These are phyloP conservation scores for Canavalia gladiata DNA, from an alignment of 306 rosid species.

Conservation along the genomic window DNA sequence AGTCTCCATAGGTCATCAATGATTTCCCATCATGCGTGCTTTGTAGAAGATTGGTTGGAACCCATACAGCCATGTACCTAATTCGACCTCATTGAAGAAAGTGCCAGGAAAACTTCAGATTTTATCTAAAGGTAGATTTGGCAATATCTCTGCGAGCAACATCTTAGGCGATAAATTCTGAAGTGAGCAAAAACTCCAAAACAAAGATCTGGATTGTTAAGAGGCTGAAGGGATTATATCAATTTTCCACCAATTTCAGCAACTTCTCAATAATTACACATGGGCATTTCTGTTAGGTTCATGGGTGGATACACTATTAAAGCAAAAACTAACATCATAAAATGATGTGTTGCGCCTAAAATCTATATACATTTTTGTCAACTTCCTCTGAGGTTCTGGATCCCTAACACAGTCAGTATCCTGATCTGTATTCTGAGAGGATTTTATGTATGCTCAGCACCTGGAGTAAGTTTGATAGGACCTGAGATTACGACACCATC, in stretches of 20 bases:
- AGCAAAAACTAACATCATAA: conserved; percentile 23
- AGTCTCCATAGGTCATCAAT: too few species aligned
- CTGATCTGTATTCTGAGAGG: conserved; percentile 61
- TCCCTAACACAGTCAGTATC: conserved; percentile 57
- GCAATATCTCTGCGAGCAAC: not conserved
- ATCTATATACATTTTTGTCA: conserved; percentile 63
- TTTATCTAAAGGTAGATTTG: not conserved
- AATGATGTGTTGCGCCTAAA: conserved; percentile 57
- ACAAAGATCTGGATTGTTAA: not conserved
- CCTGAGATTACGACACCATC: conserved; percentile 59
- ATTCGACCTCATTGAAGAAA: too few species aligned
- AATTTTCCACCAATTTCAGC: conserved; percentile 45
- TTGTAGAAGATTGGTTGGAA: too few species aligned
- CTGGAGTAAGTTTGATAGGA: conserved; percentile 67
- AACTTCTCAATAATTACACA: conserved; percentile 41
- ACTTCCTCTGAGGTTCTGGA: conserved; percentile 61
- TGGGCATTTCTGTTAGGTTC: conserved; percentile 40
- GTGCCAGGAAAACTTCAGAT: not conserved
- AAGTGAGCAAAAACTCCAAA: conserved; percentile 22
- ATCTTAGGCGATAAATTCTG: conserved; percentile 38
- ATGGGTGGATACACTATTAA: conserved; percentile 19
- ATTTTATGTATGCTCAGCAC: conserved; percentile 69
- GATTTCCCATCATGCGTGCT: too few species aligned
- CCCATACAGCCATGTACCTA: too few species aligned
- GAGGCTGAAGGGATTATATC: conserved; percentile 30